A percentile compares a stretch with the other conserved stretches of the same genome.
These are phyloP conservation scores for Suhomyces chickasaworum DNA, from an alignment of 1,139 yeast genomes.

Conservation along the genomic window DNA sequence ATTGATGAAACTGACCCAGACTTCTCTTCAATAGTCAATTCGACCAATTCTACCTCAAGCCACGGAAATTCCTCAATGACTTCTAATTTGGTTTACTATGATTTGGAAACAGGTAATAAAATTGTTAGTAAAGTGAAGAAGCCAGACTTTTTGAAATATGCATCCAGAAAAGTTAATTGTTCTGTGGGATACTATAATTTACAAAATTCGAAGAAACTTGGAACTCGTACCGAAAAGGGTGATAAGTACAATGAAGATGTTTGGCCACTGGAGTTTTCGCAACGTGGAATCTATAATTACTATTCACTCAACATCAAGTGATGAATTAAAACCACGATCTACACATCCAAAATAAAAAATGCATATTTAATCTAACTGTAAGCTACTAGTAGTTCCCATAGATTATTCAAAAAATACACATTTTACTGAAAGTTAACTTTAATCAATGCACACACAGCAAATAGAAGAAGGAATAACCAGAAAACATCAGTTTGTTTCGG, in stretches of 20 bases:
- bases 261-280: conserved; percentile 66
- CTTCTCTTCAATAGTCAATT: conserved; percentile 33
- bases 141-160: conserved; percentile 63
- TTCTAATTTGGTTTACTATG: conserved; percentile 53
- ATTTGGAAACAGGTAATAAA: conserved; percentile 66
- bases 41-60: conserved; percentile 13
- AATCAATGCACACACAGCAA: too few species aligned
- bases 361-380: neutral
- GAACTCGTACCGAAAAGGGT: neutral
- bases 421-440: too few species aligned
- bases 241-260: conserved; percentile 45
- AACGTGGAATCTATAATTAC: conserved; percentile 73
- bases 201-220: conserved; percentile 30
- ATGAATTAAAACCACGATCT: neutral
- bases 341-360: neutral
- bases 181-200: conserved; percentile 53
- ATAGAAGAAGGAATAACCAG: too few species aligned
- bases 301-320: conserved; percentile 53
- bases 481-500: conserved; percentile 2
- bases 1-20: conserved; percentile 40
- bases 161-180: conserved; percentile 63
- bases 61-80: conserved; percentile 9
- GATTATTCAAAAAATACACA: neutral
- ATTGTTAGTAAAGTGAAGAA: conserved; percentile 55
- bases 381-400: neutral